Percentiles rank a stretch among this genome's conserved stretches.
Conservation (phyloP, 2,329 filamentous ascomycete genomes). For the Blastomyces parvus region DNA sequence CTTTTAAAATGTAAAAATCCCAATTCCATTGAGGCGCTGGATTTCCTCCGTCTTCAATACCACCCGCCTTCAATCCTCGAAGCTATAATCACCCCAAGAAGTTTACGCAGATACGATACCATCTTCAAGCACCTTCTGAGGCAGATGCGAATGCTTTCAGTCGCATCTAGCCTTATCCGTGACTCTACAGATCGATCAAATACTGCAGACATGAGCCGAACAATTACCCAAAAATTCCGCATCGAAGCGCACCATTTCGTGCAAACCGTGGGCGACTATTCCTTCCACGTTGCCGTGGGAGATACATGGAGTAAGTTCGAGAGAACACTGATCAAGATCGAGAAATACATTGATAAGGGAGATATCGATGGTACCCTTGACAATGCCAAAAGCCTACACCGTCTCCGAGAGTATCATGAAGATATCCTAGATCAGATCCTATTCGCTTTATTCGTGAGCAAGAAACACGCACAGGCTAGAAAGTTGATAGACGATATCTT, state of each 20-base stretch:
- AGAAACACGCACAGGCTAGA: conserved; percentile 63
- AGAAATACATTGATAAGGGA: conserved; percentile 45
- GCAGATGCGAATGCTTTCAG: conserved; percentile 67
- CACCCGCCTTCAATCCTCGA: conserved; percentile 62
- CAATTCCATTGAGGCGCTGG: conserved; percentile 74
- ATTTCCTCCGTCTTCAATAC: conserved; percentile 84
- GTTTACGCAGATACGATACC: conserved; percentile 71
- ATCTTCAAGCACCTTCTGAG: conserved; percentile 74
- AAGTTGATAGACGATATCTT: conserved; percentile 70
- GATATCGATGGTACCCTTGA: conserved; percentile 40
- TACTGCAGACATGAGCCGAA: conserved; percentile 27
- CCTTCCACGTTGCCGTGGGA: conserved; percentile 67
- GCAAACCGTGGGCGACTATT: conserved; percentile 61
- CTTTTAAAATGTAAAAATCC: conserved; percentile 77
- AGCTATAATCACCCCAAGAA: conserved; percentile 59
- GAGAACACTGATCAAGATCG: conserved; percentile 52
- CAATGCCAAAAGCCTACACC: conserved; percentile 52
- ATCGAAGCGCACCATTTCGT: conserved; percentile 75
- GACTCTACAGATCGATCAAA: conserved; percentile 40
- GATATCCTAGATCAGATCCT: conserved; percentile 65
- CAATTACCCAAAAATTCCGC: conserved; percentile 51
- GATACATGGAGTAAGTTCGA: conserved; percentile 65
- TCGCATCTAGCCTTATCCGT: conserved; percentile 56
- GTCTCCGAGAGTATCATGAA: conserved; percentile 61
- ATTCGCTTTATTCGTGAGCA: conserved; percentile 61